These are phyloP conservation scores for Fragaria ananassa DNA, from an alignment of 306 rosid genomes.

Conservation along the genomic window DNA sequence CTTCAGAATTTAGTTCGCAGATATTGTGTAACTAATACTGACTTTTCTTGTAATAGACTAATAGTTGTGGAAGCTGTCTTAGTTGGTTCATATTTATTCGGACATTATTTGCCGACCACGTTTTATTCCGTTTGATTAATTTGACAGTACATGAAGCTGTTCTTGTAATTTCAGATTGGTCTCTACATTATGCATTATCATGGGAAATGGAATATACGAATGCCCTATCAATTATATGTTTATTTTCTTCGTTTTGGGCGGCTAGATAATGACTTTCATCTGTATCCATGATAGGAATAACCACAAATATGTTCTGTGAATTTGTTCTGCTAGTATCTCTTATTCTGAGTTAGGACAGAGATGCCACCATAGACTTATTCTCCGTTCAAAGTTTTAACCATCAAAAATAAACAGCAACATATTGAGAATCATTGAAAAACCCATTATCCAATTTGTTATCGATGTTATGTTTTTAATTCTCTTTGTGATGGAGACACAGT, in stretches of 20 bases:
- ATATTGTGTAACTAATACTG: too few species aligned
- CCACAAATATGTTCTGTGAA: constrained; percentile 24
- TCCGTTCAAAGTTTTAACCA: constrained; percentile 6
- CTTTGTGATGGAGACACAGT: constrained; percentile 9
- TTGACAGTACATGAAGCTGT: constrained; percentile 27
- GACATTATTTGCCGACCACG: not conserved
- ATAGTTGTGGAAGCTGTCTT: too few species aligned
- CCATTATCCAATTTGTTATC: not conserved
- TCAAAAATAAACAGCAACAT: not conserved
- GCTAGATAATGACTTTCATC: constrained; percentile 33
- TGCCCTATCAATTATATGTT: constrained; percentile 4
- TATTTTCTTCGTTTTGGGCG: constrained; percentile 15
- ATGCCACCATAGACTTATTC: constrained; percentile 32
- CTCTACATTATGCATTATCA: constrained; percentile 46
- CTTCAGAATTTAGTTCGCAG: too few species aligned
- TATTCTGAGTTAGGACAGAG: constrained; percentile 9
- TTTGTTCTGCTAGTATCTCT: constrained; percentile 35
- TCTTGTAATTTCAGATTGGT: constrained; percentile 41
- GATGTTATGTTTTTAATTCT: not conserved
- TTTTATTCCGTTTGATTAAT: constrained; percentile 21
- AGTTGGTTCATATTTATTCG: too few species aligned
- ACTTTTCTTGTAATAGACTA: too few species aligned
- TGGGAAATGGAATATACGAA: constrained; percentile 6
- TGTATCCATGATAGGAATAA: constrained; percentile 43
- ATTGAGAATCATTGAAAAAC: constrained; percentile 18